phyloP scores from a whole-genome alignment of 2,329 filamentous ascomycete genomes.

The Aspergillus vadensis region DNA sequence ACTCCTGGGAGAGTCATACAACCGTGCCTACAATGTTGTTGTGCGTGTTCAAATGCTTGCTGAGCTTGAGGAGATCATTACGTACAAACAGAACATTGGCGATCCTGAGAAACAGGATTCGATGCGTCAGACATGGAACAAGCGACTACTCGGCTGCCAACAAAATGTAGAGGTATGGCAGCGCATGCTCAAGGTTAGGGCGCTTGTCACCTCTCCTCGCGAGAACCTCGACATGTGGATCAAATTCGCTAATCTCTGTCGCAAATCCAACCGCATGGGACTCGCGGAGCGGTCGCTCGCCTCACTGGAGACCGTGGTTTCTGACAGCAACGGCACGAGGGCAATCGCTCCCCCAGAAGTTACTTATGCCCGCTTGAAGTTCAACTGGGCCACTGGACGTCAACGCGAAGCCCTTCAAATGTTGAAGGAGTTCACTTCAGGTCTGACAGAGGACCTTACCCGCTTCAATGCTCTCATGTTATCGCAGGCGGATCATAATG shows the following conservation, averaged over 20 bases:
- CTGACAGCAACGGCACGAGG: constrained; percentile 43
- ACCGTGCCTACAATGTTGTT: constrained; percentile 95
- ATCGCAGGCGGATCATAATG: constrained; percentile 41
- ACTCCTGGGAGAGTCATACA: constrained; percentile 97
- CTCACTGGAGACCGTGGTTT: constrained; percentile 76
- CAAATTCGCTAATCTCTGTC: constrained; percentile 97
- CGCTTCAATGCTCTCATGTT: constrained; percentile 46
- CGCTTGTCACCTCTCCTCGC: constrained; percentile 83
- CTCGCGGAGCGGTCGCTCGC: constrained; percentile 94
- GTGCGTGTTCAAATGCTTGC: constrained; percentile 99
- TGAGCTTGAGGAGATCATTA: constrained; percentile 95
- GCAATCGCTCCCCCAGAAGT: constrained; percentile 67
- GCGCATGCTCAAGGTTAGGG: constrained; percentile 91
- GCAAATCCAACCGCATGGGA: constrained; percentile 92
- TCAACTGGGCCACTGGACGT: constrained; percentile 82
- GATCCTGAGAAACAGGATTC: constrained; percentile 85
- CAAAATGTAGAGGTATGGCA: constrained; percentile 98
- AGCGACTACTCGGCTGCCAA: constrained; percentile 89
- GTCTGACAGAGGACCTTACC: constrained; percentile 61
- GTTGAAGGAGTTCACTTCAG: constrained; percentile 63
- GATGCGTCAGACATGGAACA: constrained; percentile 94
- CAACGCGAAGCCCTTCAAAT: constrained; percentile 64
- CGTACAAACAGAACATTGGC: constrained; percentile 84
- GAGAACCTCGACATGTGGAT: constrained; percentile 99
- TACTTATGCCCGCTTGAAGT: constrained; percentile 96